Evolutionary conservation across 1,284 basidiomycete species (phyloP).

Genomic region (Leccinum fuscescens): DNA sequence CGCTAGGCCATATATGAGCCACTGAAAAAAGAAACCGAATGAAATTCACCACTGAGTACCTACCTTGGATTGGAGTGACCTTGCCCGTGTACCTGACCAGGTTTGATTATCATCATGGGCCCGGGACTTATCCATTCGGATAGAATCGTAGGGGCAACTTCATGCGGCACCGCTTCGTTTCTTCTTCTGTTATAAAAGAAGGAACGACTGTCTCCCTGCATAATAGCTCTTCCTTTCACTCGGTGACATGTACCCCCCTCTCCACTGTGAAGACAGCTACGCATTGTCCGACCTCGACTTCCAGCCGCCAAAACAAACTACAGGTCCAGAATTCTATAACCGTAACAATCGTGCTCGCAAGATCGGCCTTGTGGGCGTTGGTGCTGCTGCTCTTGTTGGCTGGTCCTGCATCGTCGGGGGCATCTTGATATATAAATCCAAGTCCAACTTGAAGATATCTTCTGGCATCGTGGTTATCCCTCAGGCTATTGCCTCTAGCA

Average conservation of each 20-base stretch:
- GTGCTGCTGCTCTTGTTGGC: conserved; percentile 22
- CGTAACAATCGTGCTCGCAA: conserved; percentile 28
- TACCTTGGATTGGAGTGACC: not conserved
- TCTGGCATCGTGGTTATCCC: conserved; percentile 24
- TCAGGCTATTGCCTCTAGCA: conserved; percentile 8
- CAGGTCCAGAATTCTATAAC: conserved; percentile 32
- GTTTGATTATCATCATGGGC: not conserved
- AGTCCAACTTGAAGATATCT: conserved; percentile 11
- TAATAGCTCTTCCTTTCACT: not conserved
- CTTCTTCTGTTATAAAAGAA: not conserved
- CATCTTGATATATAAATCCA: conserved; percentile 22
- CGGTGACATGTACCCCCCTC: conserved; percentile 10
- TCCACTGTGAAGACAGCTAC: conserved; percentile 12
- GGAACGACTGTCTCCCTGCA: no score
- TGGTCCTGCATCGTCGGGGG: conserved; percentile 25
- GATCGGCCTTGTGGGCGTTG: conserved; percentile 27
- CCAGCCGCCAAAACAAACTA: conserved; percentile 22
- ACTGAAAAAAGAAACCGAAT: not conserved
- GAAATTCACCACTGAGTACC: not conserved
- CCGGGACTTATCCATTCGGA: not conserved
- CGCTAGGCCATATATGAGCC: not conserved
- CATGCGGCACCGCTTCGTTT: not conserved
- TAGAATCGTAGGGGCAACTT: conserved; percentile 14
- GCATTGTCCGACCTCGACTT: conserved; percentile 26
- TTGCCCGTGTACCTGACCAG: conserved; percentile 7